These are phyloP conservation scores for Hansfordia pulvinata DNA, from an alignment of 2,329 filamentous ascomycete genomes.

Conservation along the genomic window DNA sequence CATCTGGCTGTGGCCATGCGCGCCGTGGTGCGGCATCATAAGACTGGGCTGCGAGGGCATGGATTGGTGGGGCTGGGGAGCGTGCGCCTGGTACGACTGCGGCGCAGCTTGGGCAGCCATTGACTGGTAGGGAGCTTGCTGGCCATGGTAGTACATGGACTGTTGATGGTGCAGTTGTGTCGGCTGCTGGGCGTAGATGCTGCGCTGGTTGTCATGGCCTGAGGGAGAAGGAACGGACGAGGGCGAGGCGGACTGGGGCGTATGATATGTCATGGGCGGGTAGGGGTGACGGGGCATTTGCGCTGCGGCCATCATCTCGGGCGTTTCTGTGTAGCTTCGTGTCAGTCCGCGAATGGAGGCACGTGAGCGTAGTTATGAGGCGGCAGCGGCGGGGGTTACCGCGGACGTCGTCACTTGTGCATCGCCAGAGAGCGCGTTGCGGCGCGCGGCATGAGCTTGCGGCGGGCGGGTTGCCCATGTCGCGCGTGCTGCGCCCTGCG, in stretches of 20 bases:
- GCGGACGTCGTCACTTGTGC: too few relatives aligned
- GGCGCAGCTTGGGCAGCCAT: slow-evolving; percentile 49
- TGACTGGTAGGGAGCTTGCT: slow-evolving; percentile 48
- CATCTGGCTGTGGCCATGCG: slow-evolving; percentile 41
- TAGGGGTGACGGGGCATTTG: slow-evolving; percentile 68
- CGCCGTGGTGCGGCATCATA: slow-evolving; percentile 49
- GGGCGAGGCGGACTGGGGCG: slow-evolving; percentile 88
- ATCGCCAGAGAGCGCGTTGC: too few relatives aligned
- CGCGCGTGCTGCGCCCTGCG: background rate
- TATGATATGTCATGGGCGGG: slow-evolving; percentile 83
- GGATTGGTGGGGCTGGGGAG: slow-evolving; percentile 37
- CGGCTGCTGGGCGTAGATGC: slow-evolving; percentile 68
- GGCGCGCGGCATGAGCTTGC: slow-evolving; percentile 2
- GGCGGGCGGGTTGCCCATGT: slow-evolving; percentile 3
- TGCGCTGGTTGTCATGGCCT: slow-evolving; percentile 77
- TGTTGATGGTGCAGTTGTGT: slow-evolving; percentile 69
- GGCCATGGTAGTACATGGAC: slow-evolving; percentile 61
- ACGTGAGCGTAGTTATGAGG: too few relatives aligned
- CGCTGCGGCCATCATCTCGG: slow-evolving; percentile 54
- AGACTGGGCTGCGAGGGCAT: slow-evolving; percentile 53
- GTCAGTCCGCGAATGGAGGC: slow-evolving; percentile 8
- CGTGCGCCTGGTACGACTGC: slow-evolving; percentile 48
- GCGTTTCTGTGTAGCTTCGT: slow-evolving; percentile 31
- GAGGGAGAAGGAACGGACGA: slow-evolving; percentile 85
- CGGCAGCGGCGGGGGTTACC: too few relatives aligned